phyloP scores from a whole-genome alignment of 2,329 filamentous ascomycete species.

The Xylariales sp. region DNA sequence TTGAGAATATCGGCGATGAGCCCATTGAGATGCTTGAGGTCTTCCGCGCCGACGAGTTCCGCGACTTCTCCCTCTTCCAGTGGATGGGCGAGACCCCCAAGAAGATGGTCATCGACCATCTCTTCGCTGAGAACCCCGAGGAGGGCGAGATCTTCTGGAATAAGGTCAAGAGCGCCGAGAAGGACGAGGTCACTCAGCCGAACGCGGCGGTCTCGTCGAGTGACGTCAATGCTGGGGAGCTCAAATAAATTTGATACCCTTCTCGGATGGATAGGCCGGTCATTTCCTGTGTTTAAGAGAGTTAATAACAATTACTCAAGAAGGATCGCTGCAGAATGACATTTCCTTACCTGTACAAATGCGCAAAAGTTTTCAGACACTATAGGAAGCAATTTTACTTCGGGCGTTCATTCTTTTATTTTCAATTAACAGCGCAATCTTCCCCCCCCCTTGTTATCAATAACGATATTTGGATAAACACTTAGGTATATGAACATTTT shows the following conservation, averaged over 20 bases:
- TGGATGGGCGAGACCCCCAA: slow-evolving; percentile 71
- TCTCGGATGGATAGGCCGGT: background rate
- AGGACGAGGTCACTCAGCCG: slow-evolving; percentile 45
- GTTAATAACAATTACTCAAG: too few species aligned
- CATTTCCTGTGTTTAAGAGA: too few species aligned
- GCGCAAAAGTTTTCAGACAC: too few species aligned
- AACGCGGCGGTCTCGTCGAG: slow-evolving; percentile 10
- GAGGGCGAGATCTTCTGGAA: slow-evolving; percentile 59
- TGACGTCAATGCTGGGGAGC: background rate
- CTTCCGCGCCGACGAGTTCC: slow-evolving; percentile 66
- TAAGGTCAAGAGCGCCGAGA: slow-evolving; percentile 57
- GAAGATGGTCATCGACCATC: slow-evolving; percentile 60
- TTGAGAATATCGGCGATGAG: slow-evolving; percentile 77
- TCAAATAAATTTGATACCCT: slow-evolving; percentile 3
- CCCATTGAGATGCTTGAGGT: slow-evolving; percentile 73
- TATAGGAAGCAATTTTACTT: too few species aligned
- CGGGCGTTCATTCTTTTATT: too few species aligned
- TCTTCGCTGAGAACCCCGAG: slow-evolving; percentile 59
- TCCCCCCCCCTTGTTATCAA: too few species aligned
- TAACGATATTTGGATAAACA: too few species aligned
- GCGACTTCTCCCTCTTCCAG: slow-evolving; percentile 70
- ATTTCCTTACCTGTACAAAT: too few species aligned
- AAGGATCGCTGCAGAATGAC: too few species aligned
- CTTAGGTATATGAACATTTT: too few species aligned
- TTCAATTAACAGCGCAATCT: too few species aligned